Evolutionary conservation across 768 basidiomycete species (phyloP).

Genomic region (Lactarius pseudohatsudake): DNA sequence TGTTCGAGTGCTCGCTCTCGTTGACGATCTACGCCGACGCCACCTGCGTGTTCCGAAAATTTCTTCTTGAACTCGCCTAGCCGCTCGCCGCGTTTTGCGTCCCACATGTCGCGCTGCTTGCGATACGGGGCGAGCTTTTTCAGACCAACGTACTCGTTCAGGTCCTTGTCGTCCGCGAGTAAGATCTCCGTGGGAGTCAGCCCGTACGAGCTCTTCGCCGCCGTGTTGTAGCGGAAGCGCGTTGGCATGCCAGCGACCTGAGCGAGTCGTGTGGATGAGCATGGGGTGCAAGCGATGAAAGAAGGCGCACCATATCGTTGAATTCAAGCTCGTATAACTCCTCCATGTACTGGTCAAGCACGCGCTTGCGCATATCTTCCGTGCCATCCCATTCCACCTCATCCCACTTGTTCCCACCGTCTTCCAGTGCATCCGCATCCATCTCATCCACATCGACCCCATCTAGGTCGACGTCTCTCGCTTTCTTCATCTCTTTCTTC

Average conservation of each 20-base stretch:
- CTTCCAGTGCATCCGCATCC: constrained; percentile 57
- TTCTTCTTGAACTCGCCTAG: constrained; percentile 71
- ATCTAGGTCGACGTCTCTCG: constrained; percentile 50
- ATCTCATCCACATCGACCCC: constrained; percentile 47
- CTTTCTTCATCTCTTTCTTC: constrained; percentile 61
- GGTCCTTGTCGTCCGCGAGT: constrained; percentile 86
- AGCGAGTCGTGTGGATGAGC: constrained; percentile 3
- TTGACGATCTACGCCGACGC: constrained; percentile 19
- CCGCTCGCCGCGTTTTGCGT: constrained; percentile 58
- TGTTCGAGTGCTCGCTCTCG: constrained; percentile 30
- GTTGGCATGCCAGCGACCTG: constrained; percentile 90
- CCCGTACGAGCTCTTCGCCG: constrained; percentile 59
- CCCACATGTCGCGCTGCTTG: constrained; percentile 59
- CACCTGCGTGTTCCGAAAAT: constrained; percentile 46
- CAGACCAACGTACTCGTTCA: constrained; percentile 87
- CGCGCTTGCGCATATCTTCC: constrained; percentile 85
- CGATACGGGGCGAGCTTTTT: constrained; percentile 93
- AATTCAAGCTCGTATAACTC: constrained; percentile 90
- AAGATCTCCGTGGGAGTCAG: constrained; percentile 86
- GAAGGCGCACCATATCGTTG: constrained; percentile 80
- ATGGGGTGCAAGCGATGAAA: background rate
- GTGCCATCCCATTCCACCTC: constrained; percentile 82
- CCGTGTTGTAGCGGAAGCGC: constrained; percentile 87
- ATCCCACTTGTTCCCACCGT: constrained; percentile 33
- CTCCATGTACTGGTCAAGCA: constrained; percentile 86